Conservation (phyloP, 179 eudicot genomes). For the Silene coronaria region DNA sequence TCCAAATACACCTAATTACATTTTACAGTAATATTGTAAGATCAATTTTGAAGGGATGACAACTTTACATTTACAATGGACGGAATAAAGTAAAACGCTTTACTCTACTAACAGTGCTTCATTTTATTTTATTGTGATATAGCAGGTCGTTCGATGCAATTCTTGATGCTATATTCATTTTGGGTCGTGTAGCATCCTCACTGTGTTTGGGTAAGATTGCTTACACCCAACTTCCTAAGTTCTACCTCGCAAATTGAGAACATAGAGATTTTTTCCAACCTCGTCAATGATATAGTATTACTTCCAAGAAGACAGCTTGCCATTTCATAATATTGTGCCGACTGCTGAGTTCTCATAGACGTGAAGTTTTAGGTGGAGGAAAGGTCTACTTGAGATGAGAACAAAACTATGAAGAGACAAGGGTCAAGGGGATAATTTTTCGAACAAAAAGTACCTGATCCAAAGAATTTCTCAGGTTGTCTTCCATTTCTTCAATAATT, state of each 20-base stretch:
- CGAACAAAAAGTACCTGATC: conserved; percentile 60
- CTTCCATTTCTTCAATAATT: conserved; percentile 96
- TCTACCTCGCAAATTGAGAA: too few relatives aligned
- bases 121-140: neutral
- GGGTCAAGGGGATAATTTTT: neutral
- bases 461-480: conserved; percentile 77
- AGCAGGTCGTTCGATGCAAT: too few relatives aligned
- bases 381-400: neutral
- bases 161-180: too few relatives aligned
- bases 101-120: too few relatives aligned
- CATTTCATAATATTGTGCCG: too few relatives aligned
- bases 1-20: conserved; percentile 77
- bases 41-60: neutral
- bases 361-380: neutral
- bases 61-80: neutral
- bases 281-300: too few relatives aligned
- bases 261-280: too few relatives aligned
- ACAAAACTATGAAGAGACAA: neutral
- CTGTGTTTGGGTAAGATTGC: too few relatives aligned
- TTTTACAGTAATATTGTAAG: neutral
- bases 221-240: too few relatives aligned
- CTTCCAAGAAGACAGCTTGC: too few relatives aligned
- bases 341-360: neutral
- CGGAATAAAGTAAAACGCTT: too few relatives aligned
- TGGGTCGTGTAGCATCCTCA: too few relatives aligned